A percentile compares a stretch with the other conserved stretches of the same genome.
These are phyloP conservation scores for Seminavis robusta DNA, from an alignment of 108 stramenopile genomes.

Conservation along the genomic window DNA sequence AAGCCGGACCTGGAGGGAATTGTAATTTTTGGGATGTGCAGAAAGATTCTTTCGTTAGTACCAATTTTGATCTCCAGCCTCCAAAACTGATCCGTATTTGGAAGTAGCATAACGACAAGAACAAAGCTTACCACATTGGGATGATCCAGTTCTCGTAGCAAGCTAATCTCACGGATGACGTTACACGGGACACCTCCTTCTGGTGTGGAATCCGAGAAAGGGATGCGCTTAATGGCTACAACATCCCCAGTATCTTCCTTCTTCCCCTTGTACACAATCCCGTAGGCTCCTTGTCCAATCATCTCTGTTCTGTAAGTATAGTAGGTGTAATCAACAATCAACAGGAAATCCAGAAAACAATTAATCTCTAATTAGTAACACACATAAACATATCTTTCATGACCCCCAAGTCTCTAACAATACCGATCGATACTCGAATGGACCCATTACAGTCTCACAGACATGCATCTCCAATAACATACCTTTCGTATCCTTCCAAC, in stretches of 20 bases:
- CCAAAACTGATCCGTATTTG: not conserved
- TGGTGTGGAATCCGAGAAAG: constrained; percentile 79
- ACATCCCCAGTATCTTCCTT: constrained; percentile 73
- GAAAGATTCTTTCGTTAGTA: too few relatives aligned
- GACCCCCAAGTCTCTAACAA: not conserved
- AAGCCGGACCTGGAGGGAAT: constrained; percentile 27
- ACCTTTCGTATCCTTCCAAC: constrained; percentile 82
- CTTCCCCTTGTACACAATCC: constrained; percentile 96
- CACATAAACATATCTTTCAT: not conserved
- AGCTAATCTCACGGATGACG: constrained; percentile 83
- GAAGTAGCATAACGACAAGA: constrained; percentile 8
- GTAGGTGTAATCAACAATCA: not conserved
- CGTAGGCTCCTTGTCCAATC: constrained; percentile 99
- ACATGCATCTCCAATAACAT: too few relatives aligned
- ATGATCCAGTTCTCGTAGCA: constrained; percentile 76
- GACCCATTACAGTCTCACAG: not conserved
- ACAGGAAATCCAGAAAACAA: not conserved
- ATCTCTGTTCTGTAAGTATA: constrained; percentile 82
- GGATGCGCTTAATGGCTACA: constrained; percentile 90
- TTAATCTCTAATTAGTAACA: not conserved
- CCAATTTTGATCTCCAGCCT: not conserved
- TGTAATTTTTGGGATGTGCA: too few relatives aligned
- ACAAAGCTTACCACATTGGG: constrained; percentile 65
- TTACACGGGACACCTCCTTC: constrained; percentile 89
- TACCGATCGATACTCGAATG: not conserved